Conservation (phyloP, 2,329 filamentous ascomycete species). For the Elsinoe arachidis region DNA sequence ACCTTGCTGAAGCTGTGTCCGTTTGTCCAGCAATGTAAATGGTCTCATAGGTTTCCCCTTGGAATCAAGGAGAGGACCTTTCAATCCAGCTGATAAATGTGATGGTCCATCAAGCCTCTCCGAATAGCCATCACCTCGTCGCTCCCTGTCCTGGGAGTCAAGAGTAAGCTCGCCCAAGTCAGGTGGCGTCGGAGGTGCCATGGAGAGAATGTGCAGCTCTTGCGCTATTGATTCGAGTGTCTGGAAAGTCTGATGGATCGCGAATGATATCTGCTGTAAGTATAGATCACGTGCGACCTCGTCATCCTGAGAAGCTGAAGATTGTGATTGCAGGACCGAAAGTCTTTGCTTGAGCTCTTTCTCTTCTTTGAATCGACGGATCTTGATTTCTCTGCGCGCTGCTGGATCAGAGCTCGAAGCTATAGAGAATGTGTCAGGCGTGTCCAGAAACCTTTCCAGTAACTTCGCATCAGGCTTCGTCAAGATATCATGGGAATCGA, state of each 20-base stretch:
- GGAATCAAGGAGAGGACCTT: conserved; percentile 65
- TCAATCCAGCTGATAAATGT: conserved; percentile 43
- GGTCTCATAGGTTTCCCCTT: conserved; percentile 81
- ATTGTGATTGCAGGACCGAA: conserved; percentile 57
- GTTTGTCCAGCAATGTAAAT: conserved; percentile 73
- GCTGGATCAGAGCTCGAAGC: conserved; percentile 58
- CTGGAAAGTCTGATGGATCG: conserved; percentile 73
- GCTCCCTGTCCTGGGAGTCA: conserved; percentile 39
- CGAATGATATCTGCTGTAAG: conserved; percentile 64
- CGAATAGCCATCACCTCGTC: conserved; percentile 46
- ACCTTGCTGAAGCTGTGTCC: conserved; percentile 65
- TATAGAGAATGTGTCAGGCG: conserved; percentile 63
- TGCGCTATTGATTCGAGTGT: conserved; percentile 78
- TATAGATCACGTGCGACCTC: conserved; percentile 72
- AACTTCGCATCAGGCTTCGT: conserved; percentile 55
- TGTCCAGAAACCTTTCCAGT: conserved; percentile 64
- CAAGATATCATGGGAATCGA: conserved; percentile 73
- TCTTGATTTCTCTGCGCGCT: conserved; percentile 71
- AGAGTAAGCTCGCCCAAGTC: conserved; percentile 30
- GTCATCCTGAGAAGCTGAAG: conserved; percentile 63
- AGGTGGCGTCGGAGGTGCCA: conserved; percentile 53
- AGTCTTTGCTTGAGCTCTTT: conserved; percentile 76
- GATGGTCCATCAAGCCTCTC: conserved; percentile 62
- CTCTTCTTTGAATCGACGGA: conserved; percentile 74
- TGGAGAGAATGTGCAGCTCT: conserved; percentile 72